These are phyloP conservation scores for Pseudopyricularia cyperi DNA, from an alignment of 2,329 filamentous ascomycete genomes.

Conservation along the genomic window DNA sequence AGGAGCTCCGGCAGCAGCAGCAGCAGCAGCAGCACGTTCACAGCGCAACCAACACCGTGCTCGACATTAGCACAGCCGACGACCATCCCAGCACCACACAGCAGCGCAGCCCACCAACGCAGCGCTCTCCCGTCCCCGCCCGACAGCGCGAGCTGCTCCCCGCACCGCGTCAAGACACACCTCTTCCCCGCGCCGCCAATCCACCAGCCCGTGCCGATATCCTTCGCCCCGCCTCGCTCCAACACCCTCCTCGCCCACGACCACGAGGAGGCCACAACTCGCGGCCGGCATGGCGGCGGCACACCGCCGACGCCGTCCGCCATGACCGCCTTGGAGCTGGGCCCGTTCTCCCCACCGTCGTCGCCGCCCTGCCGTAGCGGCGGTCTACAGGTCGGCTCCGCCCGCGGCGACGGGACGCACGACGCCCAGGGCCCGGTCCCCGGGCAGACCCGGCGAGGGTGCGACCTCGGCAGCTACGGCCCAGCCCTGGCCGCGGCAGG, in stretches of 20 bases:
- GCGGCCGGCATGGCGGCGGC: too few species aligned
- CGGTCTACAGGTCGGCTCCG: too few species aligned
- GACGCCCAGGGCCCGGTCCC: too few species aligned
- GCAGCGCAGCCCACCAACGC: neutral
- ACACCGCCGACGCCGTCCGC: neutral
- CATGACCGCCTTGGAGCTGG: neutral
- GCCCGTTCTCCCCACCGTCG: neutral
- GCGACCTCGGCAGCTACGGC: neutral
- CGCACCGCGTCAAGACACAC: neutral
- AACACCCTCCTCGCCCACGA: neutral
- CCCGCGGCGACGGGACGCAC: too few species aligned
- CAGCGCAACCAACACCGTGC: neutral
- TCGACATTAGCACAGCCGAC: neutral
- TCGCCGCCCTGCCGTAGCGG: neutral
- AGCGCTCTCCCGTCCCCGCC: slow-evolving; percentile 4
- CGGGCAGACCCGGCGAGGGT: neutral
- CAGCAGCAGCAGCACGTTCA: neutral
- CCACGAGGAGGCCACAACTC: neutral
- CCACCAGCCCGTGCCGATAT: slow-evolving; percentile 3
- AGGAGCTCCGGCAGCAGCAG: neutral
- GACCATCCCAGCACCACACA: slow-evolving; percentile 1
- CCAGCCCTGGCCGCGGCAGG: neutral
- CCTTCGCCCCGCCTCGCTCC: neutral
- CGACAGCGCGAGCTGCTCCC: slow-evolving; percentile 3
- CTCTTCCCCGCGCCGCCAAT: neutral